Evolutionary conservation across 495 filamentous ascomycete genomes (phyloP).

Genomic region (Chaetomium tenue): DNA sequence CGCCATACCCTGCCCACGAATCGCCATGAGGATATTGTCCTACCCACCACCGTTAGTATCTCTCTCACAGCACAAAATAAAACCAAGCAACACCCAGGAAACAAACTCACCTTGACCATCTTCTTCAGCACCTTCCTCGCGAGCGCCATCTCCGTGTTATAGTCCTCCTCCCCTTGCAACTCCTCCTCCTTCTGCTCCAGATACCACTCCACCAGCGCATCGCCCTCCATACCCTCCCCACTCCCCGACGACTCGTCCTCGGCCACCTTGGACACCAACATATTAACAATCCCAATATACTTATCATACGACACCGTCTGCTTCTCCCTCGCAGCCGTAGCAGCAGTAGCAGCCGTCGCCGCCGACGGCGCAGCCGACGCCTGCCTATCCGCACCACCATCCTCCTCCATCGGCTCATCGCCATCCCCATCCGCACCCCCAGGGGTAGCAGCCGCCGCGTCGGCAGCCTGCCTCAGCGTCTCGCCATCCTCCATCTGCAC

Average conservation of each 20-base stretch:
- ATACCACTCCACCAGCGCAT: constrained; percentile 87
- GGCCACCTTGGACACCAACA: constrained; percentile 70
- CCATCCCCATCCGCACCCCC: constrained; percentile 62
- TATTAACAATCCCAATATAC: constrained; percentile 85
- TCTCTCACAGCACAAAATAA: background rate
- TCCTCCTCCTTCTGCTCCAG: constrained; percentile 89
- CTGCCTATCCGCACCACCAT: constrained; percentile 34
- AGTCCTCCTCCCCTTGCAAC: constrained; percentile 73
- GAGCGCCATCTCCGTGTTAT: constrained; percentile 70
- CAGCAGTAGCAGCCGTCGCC: constrained; percentile 12
- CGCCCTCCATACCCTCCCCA: constrained; percentile 87
- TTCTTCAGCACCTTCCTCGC: constrained; percentile 88
- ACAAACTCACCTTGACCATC: constrained; percentile 80
- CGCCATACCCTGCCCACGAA: constrained; percentile 78
- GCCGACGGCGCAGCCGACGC: constrained; percentile 34
- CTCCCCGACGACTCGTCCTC: constrained; percentile 68
- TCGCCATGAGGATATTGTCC: constrained; percentile 91
- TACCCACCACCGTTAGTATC: constrained; percentile 40
- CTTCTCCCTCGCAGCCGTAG: constrained; percentile 51
- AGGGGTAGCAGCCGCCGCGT: constrained; percentile 38
- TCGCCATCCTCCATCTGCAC: constrained; percentile 34
- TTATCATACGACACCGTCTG: constrained; percentile 95
- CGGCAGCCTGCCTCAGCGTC: constrained; percentile 40
- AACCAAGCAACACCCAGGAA: background rate
- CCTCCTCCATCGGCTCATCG: constrained; percentile 68